Conservation (phyloP, 768 basidiomycete species). For the Paxillus ammoniavirescens region DNA sequence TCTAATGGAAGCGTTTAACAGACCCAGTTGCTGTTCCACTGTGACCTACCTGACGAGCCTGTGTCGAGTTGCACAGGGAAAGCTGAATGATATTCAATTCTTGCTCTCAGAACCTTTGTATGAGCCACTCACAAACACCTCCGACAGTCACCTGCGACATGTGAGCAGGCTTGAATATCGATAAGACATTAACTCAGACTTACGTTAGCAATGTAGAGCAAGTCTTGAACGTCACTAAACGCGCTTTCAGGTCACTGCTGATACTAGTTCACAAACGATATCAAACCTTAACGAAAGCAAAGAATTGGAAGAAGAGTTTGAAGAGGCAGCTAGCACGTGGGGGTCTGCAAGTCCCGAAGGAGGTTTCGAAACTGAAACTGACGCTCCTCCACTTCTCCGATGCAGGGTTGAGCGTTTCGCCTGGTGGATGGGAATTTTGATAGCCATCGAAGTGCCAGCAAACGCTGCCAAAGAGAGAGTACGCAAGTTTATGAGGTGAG, state of each 20-base stretch:
- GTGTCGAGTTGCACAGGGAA: slow-evolving; percentile 81
- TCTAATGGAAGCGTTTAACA: slow-evolving; percentile 38
- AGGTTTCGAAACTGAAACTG: slow-evolving; percentile 13
- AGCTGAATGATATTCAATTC: slow-evolving; percentile 36
- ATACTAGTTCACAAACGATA: neutral
- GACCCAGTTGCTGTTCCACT: too few species aligned
- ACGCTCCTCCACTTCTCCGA: slow-evolving; percentile 35
- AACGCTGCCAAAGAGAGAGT: slow-evolving; percentile 39
- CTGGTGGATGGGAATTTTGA: slow-evolving; percentile 48
- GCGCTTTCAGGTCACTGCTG: slow-evolving; percentile 13
- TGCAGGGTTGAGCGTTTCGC: slow-evolving; percentile 34
- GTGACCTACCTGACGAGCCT: slow-evolving; percentile 49
- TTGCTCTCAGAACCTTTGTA: slow-evolving; percentile 2
- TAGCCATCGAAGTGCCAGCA: slow-evolving; percentile 41
- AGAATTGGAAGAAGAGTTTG: slow-evolving; percentile 5
- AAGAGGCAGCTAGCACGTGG: slow-evolving; percentile 28
- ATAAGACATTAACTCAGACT: slow-evolving; percentile 23
- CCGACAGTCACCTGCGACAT: slow-evolving; percentile 61
- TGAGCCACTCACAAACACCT: slow-evolving; percentile 46
- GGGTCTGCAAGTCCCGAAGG: slow-evolving; percentile 9
- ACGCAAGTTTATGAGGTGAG: slow-evolving; percentile 38
- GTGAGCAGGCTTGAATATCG: neutral
- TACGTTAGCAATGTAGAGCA: slow-evolving; percentile 79
- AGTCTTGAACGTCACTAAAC: slow-evolving; percentile 65
- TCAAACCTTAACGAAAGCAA: slow-evolving; percentile 24